Base-by-base conservation (phyloP, 2,329 filamentous ascomycete genomes). In the Cordyceps cateniannulata region DNA sequence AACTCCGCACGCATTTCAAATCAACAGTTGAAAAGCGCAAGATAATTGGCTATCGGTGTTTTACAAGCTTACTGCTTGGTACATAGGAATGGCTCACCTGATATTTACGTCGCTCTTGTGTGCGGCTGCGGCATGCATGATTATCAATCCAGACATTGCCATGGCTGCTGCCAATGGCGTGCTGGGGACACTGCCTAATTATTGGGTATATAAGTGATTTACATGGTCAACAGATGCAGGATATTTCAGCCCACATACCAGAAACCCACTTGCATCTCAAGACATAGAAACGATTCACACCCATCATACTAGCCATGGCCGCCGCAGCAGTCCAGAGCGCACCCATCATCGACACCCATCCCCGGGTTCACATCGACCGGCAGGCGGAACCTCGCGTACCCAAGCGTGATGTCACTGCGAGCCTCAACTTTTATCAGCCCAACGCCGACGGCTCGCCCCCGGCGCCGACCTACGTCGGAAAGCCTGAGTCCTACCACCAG, bases 371-470 rank as follows among this genome's bases (percentile, higher is more conserved):
- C 27, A 25, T 61, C 18, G 50, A 47, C 14, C 62, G 62, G 25
- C 40, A 35, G 27, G 3, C 25, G 20, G 42, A 56, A 5, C 27
- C 38, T 7, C 53, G 32, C 54, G 49, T 61, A 9, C 52, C 60
- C 18, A 66, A 64, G 35, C 62, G 62, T 49, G 66, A 76, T 29
- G 73, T 79, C 3, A 64, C 67, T 4, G 71, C 76, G 1, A 63
- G 64, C 3, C 63, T 79, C 44, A 73, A 76, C 65, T 79, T 72
- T 65, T 72, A 70, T 65, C 72, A 76, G 61, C 71, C 73, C 24
- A 73, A 74, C 4, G 75, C 75, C 50, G 76, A 79, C 58, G 76
- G 76, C 38, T 73, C 75, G 2, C 70, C 72, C 3, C 76, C 76
- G 0, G 64, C 67, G 3, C 72, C 76, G 0, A 69, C 69, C 5